phyloP scores from a whole-genome alignment of 2,329 filamentous ascomycete species.

The Fusarium papillatum region DNA sequence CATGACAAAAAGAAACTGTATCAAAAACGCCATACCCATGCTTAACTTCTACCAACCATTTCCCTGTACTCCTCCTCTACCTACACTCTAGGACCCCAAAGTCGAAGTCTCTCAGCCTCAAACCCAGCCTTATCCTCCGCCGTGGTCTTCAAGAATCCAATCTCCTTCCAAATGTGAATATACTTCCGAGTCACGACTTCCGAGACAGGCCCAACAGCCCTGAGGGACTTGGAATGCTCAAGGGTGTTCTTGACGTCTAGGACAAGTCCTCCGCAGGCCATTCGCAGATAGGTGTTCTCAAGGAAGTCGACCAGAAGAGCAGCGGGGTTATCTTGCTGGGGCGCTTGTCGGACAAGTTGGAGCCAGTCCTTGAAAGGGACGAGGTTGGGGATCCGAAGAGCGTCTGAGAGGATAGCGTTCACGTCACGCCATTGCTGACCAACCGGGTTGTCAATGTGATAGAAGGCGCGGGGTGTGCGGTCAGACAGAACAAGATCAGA shows the following conservation, averaged over 20 bases:
- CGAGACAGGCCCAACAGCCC: conserved; percentile 21
- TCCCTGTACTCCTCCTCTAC: not conserved
- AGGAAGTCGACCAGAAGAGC: conserved; percentile 18
- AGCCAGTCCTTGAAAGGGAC: conserved; percentile 28
- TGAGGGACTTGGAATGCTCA: conserved; percentile 27
- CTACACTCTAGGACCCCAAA: conserved; percentile 21
- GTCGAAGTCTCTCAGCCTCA: conserved; percentile 22
- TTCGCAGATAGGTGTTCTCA: conserved; percentile 20
- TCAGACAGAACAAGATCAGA: conserved; percentile 23
- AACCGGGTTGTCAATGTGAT: conserved; percentile 31
- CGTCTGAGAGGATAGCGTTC: conserved; percentile 25
- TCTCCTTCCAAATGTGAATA: conserved; percentile 41
- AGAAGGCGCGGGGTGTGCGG: conserved; percentile 6
- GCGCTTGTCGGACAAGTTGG: conserved; percentile 18
- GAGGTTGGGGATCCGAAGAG: conserved; percentile 13
- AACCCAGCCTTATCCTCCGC: conserved; percentile 27
- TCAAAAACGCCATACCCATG: not conserved
- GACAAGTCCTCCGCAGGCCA: conserved; percentile 28
- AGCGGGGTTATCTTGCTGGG: conserved; percentile 30
- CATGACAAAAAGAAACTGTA: not conserved
- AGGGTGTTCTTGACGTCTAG: conserved; percentile 22
- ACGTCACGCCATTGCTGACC: conserved; percentile 34
- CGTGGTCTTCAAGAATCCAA: conserved; percentile 36
- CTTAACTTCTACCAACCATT: not conserved
- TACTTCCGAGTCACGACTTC: conserved; percentile 35